Conservation (phyloP, 2,329 filamentous ascomycete genomes). For the Cladorrhinum sp. region DNA sequence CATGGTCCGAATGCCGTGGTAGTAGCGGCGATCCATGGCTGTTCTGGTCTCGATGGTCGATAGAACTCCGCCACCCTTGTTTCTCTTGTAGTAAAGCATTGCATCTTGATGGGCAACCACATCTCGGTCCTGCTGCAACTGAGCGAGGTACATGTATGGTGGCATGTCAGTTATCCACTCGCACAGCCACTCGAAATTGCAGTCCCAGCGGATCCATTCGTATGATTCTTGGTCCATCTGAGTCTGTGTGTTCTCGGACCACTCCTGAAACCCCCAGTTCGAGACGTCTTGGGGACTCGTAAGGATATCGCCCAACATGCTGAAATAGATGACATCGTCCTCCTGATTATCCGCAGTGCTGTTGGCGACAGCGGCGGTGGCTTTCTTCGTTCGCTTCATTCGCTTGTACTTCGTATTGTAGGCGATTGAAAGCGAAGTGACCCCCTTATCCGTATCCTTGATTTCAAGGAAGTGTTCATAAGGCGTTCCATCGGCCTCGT, state of each 20-base stretch:
- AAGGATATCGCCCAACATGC: constrained; percentile 88
- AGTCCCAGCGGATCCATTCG: constrained; percentile 97
- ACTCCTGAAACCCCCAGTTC: constrained; percentile 83
- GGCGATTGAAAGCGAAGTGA: constrained; percentile 82
- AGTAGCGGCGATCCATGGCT: constrained; percentile 87
- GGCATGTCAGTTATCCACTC: constrained; percentile 78
- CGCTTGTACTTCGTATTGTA: constrained; percentile 99
- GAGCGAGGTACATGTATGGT: constrained; percentile 96
- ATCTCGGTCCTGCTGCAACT: constrained; percentile 94
- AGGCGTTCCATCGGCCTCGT: constrained; percentile 95
- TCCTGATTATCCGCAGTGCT: constrained; percentile 55
- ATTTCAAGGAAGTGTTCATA: constrained; percentile 98
- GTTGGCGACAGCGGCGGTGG: constrained; percentile 63
- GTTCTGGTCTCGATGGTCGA: constrained; percentile 89
- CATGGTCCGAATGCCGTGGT: constrained; percentile 84
- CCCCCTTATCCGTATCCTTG: constrained; percentile 71
- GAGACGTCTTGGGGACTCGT: constrained; percentile 76
- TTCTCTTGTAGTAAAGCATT: constrained; percentile 68
- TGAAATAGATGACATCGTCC: constrained; percentile 79
- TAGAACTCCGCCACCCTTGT: constrained; percentile 71
- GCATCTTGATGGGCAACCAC: constrained; percentile 83
- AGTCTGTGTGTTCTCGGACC: constrained; percentile 82
- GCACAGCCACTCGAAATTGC: constrained; percentile 97
- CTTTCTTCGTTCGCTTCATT: constrained; percentile 83
- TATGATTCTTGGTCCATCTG: constrained; percentile 96